Base-by-base conservation (phyloP, 306 rosid species). In the Arachis stenosperma region DNA sequence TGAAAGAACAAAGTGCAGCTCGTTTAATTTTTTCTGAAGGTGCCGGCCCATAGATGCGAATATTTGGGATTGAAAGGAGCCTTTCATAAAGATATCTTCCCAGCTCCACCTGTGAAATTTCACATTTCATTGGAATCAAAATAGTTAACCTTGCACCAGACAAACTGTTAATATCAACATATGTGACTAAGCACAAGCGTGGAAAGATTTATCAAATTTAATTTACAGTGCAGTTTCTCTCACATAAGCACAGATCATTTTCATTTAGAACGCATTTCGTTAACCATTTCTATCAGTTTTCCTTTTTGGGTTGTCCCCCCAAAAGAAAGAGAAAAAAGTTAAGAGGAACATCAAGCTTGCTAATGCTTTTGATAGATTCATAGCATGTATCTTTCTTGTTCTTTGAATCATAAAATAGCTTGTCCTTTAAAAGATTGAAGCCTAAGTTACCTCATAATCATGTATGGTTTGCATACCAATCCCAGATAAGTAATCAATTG, bases 1-100 rank as follows among this genome's bases (percentile, higher is more conserved):
- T 94, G 87, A 94, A 91, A 57, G 98, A 94, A 84, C 97, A 91
- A 57, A 91, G 95, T 17, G 96, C 92, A 61, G 91, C 93, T 10
- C 92, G 89, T 68, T 69, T 50, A 41, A 75, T 79, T 44, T 84
- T 69, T 64, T 70, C 80, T 8, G 90, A 74, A 52, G 98, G 97
- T 5, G 27, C 85, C 7, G 96, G 97, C 40, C 98, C 96, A 57
- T 91, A 94, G 44, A 94, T 85, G 75, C 48, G 88, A 77, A 91
- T 83, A 71, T 76, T 79, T 40, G 98, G 92, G 71, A 94, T 88
- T 40, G 93, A 71, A 57, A 74, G 81, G 67, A 91, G 96, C 84
- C 83, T 83, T 63, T 94, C 90, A 11, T 94, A 88, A 52, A 91
- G 86, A 83, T 91, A 91, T 8, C 57, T 83, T 5, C 88, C 86